Evolutionary conservation across 768 basidiomycete genomes (phyloP), one percentile per base, ranked within the genome.

Genomic region (Amanita polypyramis): DNA sequence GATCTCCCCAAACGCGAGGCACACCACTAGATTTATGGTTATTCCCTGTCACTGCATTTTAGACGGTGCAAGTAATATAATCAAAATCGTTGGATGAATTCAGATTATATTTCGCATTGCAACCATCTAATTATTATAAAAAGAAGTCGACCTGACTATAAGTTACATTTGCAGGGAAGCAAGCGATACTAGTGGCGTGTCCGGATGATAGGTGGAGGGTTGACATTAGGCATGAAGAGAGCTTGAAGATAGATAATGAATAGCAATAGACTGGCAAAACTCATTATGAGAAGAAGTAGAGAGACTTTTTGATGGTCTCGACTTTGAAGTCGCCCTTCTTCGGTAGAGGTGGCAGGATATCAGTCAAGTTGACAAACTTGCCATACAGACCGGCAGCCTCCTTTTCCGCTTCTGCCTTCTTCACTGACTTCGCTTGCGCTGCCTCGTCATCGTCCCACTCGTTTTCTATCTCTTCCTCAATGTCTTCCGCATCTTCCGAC

Each of bases 281-380:
- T 11, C 12, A 25, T 27, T 35, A 96, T 36, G 93, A 94, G 75
- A 97, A 98, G 76, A 98, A 98, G 65, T 97, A 98, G 32, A 74
- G 72, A 36, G 85, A 89, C 49, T 79, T 65, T 61, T 84, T 84
- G 65, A 97, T 93, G 51, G 70, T 72, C 56, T 77, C 71, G 52
- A 98, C 90, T 54, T 88, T 76, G 62, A 98, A 96, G 49, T 70
- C 69, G 47, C 95, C 95, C 68, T 88, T 90, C 63, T 77, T 60
- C 0, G 95, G 95, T 17, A 92, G 62, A 0, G 81, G 83, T 0
- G 93, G 93, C 15, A 97, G 63, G 55, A 94, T 54, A 55, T 88
- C 83, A 27, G 69, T 64, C 37, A 98, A 64, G 54, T 79, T 71
- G 46, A 96, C 75, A 60, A 91, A 92, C 69, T 77, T 80, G 67